Evolutionary conservation across 106 monocot species (phyloP).

Genomic region (Dioscorea alata): DNA sequence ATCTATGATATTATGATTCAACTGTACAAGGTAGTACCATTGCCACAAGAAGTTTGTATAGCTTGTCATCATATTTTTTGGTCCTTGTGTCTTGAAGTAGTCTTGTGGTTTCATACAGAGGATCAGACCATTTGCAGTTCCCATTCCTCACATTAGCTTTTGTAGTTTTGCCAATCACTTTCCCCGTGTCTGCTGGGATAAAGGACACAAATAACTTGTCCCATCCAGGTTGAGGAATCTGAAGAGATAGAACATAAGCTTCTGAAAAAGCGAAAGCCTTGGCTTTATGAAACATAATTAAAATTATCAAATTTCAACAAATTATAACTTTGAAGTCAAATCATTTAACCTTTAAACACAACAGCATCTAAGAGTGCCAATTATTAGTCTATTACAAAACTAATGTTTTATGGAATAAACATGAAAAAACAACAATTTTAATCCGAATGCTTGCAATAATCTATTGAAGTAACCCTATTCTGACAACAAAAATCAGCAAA

Average conservation of each 20-base stretch:
- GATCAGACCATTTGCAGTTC: conserved; percentile 97
- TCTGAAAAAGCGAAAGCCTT: neutral
- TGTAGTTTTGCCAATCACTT: conserved; percentile 78
- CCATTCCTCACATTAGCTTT: conserved; percentile 91
- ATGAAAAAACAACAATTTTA: neutral
- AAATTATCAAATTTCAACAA: neutral
- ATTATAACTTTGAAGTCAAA: too few species aligned
- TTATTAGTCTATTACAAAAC: neutral
- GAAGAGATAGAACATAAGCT: neutral
- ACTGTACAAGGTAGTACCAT: conserved; percentile 46
- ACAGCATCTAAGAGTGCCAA: neutral
- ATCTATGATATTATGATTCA: neutral
- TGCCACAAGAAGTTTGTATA: conserved; percentile 89
- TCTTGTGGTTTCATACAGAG: conserved; percentile 95
- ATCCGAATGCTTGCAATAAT: too few species aligned
- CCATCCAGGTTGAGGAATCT: conserved; percentile 97
- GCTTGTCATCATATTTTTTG: conserved; percentile 89
- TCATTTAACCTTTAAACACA: neutral
- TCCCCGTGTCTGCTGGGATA: conserved; percentile 70
- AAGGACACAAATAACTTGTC: conserved; percentile 93
- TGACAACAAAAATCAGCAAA: too few species aligned
- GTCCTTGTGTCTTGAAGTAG: conserved; percentile 69
- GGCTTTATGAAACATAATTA: neutral
- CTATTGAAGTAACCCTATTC: too few species aligned
- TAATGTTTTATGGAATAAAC: neutral